phyloP scores from a whole-genome alignment of 2,329 filamentous ascomycete species.

The Graphilbum sp. region DNA sequence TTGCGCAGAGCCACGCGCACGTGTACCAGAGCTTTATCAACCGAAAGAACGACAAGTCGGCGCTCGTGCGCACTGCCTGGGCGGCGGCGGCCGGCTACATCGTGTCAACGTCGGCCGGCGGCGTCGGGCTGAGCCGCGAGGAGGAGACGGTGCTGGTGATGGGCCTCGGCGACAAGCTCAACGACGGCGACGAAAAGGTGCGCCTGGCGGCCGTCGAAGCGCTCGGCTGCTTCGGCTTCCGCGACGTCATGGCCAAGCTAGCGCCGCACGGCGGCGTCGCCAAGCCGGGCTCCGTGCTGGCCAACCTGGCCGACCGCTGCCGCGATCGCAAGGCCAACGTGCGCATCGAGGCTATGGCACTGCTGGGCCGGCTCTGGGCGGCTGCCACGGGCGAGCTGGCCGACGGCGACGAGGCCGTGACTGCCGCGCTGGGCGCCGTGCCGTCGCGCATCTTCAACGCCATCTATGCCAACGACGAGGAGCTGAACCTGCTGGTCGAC shows the following conservation, averaged over 20 bases:
- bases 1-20: conserved; percentile 61
- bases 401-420: conserved; percentile 61
- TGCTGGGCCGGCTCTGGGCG: conserved; percentile 82
- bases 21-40: conserved; percentile 76
- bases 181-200: conserved; percentile 82
- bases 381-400: conserved; percentile 78
- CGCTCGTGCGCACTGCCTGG: conserved; percentile 73
- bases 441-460: conserved; percentile 75
- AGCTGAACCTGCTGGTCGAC: conserved; percentile 73
- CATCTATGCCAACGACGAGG: conserved; percentile 77
- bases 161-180: conserved; percentile 62
- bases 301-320: conserved; percentile 69
- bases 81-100: conserved; percentile 72
- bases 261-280: conserved; percentile 59
- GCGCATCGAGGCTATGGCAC: conserved; percentile 70
- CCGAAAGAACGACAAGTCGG: conserved; percentile 72
- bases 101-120: conserved; percentile 76
- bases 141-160: conserved; percentile 65
- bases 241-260: conserved; percentile 67
- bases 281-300: conserved; percentile 62
- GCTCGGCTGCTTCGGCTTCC: conserved; percentile 64
- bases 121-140: conserved; percentile 68
- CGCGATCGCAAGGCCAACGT: conserved; percentile 73
- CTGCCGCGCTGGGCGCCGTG: conserved; percentile 59
- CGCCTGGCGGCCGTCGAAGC: conserved; percentile 77